Percentiles rank a stretch among this genome's conserved stretches.
Conservation (phyloP, 257 asterid species). For the Solanum paucissectum region DNA sequence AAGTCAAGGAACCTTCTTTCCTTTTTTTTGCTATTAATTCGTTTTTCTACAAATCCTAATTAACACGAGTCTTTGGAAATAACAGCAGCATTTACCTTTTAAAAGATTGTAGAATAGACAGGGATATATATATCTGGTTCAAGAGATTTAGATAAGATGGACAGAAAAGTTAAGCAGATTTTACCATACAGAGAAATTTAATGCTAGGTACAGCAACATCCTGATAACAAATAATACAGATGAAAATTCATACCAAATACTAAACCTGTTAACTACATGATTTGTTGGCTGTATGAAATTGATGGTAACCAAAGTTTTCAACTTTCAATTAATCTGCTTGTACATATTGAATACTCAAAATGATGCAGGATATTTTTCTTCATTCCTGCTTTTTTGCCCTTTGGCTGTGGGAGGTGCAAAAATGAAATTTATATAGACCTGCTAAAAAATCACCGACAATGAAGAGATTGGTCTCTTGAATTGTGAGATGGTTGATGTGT, state of each 20-base stretch:
- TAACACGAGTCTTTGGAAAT: background rate
- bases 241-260: background rate
- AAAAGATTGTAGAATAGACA: background rate
- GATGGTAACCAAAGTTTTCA: background rate
- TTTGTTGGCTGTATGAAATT: background rate
- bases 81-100: background rate
- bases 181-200: background rate
- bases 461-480: background rate
- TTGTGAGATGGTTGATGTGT: background rate
- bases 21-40: background rate
- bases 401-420: background rate
- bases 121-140: background rate
- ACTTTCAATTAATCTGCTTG: background rate
- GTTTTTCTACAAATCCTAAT: background rate
- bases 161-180: background rate
- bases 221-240: background rate
- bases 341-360: constrained; percentile 1
- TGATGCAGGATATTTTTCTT: background rate
- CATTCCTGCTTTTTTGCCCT: background rate
- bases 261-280: background rate
- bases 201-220: background rate
- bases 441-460: background rate
- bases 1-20: background rate
- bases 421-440: background rate
- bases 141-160: background rate